Evolutionary conservation across 2,329 filamentous ascomycete species (phyloP).

Genomic region (Ceratocystis eucalypticola): DNA sequence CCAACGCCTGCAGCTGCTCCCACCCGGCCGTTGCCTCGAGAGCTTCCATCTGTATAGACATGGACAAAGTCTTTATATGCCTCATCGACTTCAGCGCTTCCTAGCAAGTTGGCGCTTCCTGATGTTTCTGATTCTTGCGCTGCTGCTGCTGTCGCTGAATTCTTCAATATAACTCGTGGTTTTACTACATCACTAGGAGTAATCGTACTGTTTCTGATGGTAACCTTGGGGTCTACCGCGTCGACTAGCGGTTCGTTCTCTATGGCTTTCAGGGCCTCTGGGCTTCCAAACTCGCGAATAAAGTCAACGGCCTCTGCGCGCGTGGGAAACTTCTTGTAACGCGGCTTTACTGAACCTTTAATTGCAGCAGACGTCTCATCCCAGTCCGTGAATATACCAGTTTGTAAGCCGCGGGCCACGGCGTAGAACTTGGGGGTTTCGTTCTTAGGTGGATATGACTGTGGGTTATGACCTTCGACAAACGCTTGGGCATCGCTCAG

Average conservation of each 20-base stretch:
- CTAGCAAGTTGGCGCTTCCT: not conserved
- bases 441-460: conserved; percentile 28
- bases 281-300: conserved; percentile 41
- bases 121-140: not conserved
- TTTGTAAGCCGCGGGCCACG: conserved; percentile 43
- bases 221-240: conserved; percentile 20
- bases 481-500: conserved; percentile 68
- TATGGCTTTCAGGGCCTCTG: conserved; percentile 31
- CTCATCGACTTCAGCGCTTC: conserved; percentile 19
- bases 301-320: conserved; percentile 65
- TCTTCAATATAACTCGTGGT: not conserved
- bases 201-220: conserved; percentile 10
- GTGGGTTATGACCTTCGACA: conserved; percentile 43
- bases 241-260: conserved; percentile 25
- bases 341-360: conserved; percentile 54
- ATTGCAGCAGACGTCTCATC: conserved; percentile 58
- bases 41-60: conserved; percentile 52
- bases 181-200: not conserved
- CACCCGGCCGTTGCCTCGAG: conserved; percentile 41
- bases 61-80: conserved; percentile 26
- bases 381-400: conserved; percentile 54
- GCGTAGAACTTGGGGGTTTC: conserved; percentile 41
- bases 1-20: conserved; percentile 48
- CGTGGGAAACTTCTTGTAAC: conserved; percentile 56
- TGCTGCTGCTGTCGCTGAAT: not conserved